phyloP scores from a whole-genome alignment of 805 yeast genomes.

The Wickerhamomyces bovis region DNA sequence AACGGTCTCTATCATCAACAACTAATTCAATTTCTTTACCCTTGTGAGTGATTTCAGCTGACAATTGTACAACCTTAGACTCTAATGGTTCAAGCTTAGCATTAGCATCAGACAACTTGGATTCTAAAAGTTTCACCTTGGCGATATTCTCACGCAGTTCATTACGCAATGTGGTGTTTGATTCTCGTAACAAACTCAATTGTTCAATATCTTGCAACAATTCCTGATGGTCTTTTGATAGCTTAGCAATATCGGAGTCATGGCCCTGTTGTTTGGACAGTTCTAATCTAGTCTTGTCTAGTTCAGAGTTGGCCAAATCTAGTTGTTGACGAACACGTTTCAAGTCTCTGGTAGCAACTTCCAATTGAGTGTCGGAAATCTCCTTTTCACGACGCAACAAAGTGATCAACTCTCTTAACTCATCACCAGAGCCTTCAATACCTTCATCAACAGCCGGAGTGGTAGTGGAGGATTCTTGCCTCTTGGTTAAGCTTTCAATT shows the following conservation, averaged over 20 bases:
- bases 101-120: slow-evolving; percentile 27
- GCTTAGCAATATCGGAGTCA: slow-evolving; percentile 16
- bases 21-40: slow-evolving; percentile 41
- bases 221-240: slow-evolving; percentile 35
- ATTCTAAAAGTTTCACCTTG: slow-evolving; percentile 34
- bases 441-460: slow-evolving; percentile 3
- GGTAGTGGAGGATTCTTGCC: slow-evolving; percentile 1
- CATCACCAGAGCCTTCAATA: slow-evolving; percentile 20
- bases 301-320: slow-evolving; percentile 39
- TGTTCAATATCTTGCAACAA: slow-evolving; percentile 52
- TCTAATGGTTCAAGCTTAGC: slow-evolving; percentile 41
- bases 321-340: slow-evolving; percentile 46
- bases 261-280: slow-evolving; percentile 33
- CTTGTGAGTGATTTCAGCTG: slow-evolving; percentile 40
- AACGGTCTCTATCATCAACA: slow-evolving; percentile 50
- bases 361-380: slow-evolving; percentile 53
- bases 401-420: slow-evolving; percentile 47
- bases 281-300: slow-evolving; percentile 47
- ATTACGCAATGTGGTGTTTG: slow-evolving; percentile 56
- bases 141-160: slow-evolving; percentile 34
- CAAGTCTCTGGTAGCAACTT: slow-evolving; percentile 47
- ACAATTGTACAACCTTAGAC: slow-evolving; percentile 30
- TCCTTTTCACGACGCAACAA: slow-evolving; percentile 75
- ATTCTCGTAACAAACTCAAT: slow-evolving; percentile 58
- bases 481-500: slow-evolving; percentile 39